A percentile compares a stretch with the other conserved stretches of the same genome.
Conservation (phyloP, 352 stramenopile species). For the Phytophthora syringae region DNA sequence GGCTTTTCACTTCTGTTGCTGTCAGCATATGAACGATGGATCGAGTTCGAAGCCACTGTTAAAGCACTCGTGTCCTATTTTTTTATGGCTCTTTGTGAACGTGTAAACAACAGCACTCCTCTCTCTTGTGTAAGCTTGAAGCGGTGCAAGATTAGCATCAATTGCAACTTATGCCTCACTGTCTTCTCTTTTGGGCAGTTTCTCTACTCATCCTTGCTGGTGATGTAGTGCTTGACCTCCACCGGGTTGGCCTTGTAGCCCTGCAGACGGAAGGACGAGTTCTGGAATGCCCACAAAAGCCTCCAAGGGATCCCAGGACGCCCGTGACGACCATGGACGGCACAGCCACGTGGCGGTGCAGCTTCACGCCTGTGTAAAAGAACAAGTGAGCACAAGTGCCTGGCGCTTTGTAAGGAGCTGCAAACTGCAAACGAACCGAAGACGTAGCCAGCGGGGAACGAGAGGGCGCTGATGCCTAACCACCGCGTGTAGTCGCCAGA, state of each 20-base stretch:
- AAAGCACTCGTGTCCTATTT: slow-evolving; percentile 33
- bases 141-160: too few species aligned
- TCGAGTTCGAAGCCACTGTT: background rate
- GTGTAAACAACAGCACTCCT: slow-evolving; percentile 18
- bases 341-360: slow-evolving; percentile 64
- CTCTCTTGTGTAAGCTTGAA: background rate
- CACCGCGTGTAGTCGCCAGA: slow-evolving; percentile 69
- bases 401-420: slow-evolving; percentile 27
- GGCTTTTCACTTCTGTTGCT: too few species aligned
- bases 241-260: slow-evolving; percentile 71
- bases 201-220: slow-evolving; percentile 39
- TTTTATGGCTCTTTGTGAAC: slow-evolving; percentile 28
- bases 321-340: slow-evolving; percentile 82
- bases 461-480: slow-evolving; percentile 61
- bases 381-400: slow-evolving; percentile 11
- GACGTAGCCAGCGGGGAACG: slow-evolving; percentile 79
- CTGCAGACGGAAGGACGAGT: slow-evolving; percentile 83
- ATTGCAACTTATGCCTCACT: background rate
- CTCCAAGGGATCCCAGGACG: slow-evolving; percentile 64
- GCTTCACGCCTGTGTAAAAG: slow-evolving; percentile 50
- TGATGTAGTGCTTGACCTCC: slow-evolving; percentile 77
- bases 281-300: slow-evolving; percentile 78
- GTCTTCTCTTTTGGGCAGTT: background rate
- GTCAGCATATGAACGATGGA: background rate
- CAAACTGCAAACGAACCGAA: slow-evolving; percentile 68